Conservation (phyloP, 805 yeast genomes). For the Pichia heedii region DNA sequence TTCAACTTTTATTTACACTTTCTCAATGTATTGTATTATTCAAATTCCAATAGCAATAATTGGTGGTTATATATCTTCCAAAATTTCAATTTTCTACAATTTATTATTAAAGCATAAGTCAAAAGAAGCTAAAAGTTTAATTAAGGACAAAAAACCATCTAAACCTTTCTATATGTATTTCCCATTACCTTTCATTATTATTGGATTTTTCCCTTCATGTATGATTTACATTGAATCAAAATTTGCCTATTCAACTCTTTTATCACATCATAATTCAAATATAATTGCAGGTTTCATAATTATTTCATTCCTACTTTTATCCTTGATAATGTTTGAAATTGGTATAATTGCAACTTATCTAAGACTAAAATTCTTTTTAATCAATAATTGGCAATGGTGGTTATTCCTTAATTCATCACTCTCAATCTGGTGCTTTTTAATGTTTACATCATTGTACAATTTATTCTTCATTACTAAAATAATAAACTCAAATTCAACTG, state of each 20-base stretch:
- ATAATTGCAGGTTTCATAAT: conserved; percentile 74
- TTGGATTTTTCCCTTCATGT: conserved; percentile 72
- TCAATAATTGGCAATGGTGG: conserved; percentile 69
- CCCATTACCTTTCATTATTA: conserved; percentile 32
- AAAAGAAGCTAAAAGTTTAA: background rate
- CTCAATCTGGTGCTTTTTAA: conserved; percentile 65
- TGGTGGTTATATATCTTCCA: conserved; percentile 49
- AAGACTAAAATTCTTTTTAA: conserved; percentile 45
- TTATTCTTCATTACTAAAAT: conserved; percentile 48
- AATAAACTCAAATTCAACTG: conserved; percentile 54
- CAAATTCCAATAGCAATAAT: conserved; percentile 66
- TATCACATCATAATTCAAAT: conserved; percentile 29
- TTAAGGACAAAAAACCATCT: background rate
- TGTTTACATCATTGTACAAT: conserved; percentile 60
- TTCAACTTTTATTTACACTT: conserved; percentile 55
- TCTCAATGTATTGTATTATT: conserved; percentile 52
- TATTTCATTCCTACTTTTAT: conserved; percentile 47
- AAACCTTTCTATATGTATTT: conserved; percentile 27
- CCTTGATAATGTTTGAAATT: conserved; percentile 60
- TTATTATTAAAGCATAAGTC: conserved; percentile 1
- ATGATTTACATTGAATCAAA: conserved; percentile 72
- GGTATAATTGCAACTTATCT: conserved; percentile 62
- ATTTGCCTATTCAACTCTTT: conserved; percentile 63
- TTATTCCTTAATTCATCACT: conserved; percentile 59
- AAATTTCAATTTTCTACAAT: conserved; percentile 16